Conservation (phyloP, 2,329 filamentous ascomycete genomes). For the Bimuria novae-zelandiae region DNA sequence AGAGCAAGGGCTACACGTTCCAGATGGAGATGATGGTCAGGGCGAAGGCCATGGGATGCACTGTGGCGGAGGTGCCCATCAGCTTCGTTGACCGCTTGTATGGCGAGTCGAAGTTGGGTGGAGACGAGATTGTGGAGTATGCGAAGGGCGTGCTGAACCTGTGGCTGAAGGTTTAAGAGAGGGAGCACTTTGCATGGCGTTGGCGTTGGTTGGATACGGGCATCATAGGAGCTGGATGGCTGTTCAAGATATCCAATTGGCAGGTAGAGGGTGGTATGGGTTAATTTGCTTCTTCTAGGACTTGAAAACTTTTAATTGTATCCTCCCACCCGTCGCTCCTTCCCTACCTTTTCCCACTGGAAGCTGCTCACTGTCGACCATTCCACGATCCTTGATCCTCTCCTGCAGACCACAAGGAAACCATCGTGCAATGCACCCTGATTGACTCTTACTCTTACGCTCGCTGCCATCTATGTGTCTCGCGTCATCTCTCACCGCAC, state of each 20-base stretch:
- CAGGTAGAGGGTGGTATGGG: constrained; percentile 5
- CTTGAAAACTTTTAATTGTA: neutral
- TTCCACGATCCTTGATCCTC: no score
- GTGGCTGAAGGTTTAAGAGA: constrained; percentile 54
- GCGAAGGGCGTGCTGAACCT: constrained; percentile 66
- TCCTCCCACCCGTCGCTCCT: neutral
- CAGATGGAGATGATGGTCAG: constrained; percentile 99
- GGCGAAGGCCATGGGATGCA: constrained; percentile 93
- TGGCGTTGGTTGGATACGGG: constrained; percentile 29
- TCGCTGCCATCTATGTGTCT: no score
- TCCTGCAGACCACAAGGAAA: no score
- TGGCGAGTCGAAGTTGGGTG: constrained; percentile 92
- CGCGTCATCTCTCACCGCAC: no score
- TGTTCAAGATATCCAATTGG: constrained; percentile 4
- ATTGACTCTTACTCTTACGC: no score
- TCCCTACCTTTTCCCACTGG: neutral
- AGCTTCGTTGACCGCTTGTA: constrained; percentile 95
- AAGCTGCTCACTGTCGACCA: neutral
- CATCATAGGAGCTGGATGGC: constrained; percentile 4
- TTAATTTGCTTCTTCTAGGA: neutral
- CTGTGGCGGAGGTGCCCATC: constrained; percentile 93
- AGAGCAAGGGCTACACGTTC: constrained; percentile 97
- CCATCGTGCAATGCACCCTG: no score
- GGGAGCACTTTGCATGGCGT: constrained; percentile 33
- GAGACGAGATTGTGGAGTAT: constrained; percentile 95